Evolutionary conservation across 2,329 filamentous ascomycete species (phyloP).

Genomic region (Triangularia setosa): DNA sequence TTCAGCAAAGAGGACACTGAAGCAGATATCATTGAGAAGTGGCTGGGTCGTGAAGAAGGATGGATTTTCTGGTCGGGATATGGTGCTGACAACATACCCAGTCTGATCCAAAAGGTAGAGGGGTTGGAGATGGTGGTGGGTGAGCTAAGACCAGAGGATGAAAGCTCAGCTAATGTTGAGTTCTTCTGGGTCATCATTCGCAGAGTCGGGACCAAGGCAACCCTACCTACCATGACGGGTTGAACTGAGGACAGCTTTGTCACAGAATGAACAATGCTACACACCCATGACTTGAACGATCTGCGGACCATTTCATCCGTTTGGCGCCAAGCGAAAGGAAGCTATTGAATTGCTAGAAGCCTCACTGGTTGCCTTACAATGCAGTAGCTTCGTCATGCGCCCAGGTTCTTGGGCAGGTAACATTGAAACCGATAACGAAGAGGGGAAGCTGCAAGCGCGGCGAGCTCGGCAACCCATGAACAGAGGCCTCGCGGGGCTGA

Average conservation of each 20-base stretch:
- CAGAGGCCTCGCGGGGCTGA: background rate
- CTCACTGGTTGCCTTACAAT: background rate
- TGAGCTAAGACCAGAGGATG: conserved; percentile 28
- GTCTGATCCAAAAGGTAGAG: conserved; percentile 27
- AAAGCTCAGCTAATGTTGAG: conserved; percentile 29
- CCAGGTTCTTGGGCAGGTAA: background rate
- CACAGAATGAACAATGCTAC: background rate
- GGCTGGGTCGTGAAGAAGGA: conserved; percentile 36
- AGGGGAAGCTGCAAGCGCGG: background rate
- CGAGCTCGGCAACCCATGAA: background rate
- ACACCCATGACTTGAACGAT: background rate
- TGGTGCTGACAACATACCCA: conserved; percentile 34
- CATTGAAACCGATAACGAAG: background rate
- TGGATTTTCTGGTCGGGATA: conserved; percentile 45
- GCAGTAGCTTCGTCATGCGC: background rate
- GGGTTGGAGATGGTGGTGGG: conserved; percentile 34
- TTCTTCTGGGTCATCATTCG: conserved; percentile 39
- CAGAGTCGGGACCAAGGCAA: background rate
- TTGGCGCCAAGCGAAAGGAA: background rate
- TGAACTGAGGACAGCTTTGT: background rate
- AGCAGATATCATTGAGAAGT: conserved; percentile 32
- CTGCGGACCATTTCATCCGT: background rate
- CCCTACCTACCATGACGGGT: background rate
- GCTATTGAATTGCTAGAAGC: background rate
- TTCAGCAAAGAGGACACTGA: conserved; percentile 34